These are phyloP conservation scores for Venturia aucupariae DNA, from an alignment of 2,329 filamentous ascomycete species.

Conservation along the genomic window DNA sequence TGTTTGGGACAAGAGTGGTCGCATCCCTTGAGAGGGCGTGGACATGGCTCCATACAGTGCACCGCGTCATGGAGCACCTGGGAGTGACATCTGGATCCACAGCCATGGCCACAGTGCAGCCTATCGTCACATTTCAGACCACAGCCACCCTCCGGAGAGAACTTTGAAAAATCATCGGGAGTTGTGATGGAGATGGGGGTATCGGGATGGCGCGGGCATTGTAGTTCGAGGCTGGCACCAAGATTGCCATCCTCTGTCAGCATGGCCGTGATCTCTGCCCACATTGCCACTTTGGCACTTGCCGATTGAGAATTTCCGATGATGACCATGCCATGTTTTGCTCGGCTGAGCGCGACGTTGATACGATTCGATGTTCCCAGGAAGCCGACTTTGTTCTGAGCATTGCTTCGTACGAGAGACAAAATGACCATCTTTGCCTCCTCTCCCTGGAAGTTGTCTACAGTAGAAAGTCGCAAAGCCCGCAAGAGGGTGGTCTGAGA, in stretches of 20 bases:
- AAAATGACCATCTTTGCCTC: constrained; percentile 63
- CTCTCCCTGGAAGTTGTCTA: constrained; percentile 73
- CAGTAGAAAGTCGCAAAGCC: constrained; percentile 50
- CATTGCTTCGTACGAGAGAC: constrained; percentile 62
- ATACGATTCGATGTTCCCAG: constrained; percentile 57
- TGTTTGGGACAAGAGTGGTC: constrained; percentile 34
- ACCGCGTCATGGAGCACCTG: constrained; percentile 39
- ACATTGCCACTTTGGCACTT: constrained; percentile 47
- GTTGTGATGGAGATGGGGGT: constrained; percentile 16
- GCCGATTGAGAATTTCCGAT: constrained; percentile 58
- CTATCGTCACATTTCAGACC: constrained; percentile 14
- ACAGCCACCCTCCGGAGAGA: constrained; percentile 19
- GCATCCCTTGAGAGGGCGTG: constrained; percentile 34
- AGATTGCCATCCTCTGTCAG: constrained; percentile 15
- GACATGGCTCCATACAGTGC: constrained; percentile 38
- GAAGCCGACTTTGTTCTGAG: constrained; percentile 50
- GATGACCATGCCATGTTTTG: constrained; percentile 61
- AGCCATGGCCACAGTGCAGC: constrained; percentile 39
- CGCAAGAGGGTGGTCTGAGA: constrained; percentile 38
- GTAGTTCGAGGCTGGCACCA: constrained; percentile 15
- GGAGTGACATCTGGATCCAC: constrained; percentile 40
- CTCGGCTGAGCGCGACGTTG: constrained; percentile 59
- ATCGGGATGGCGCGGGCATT: constrained; percentile 18
- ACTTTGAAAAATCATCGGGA: constrained; percentile 17
- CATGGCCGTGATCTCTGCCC: constrained; percentile 30